phyloP scores from a whole-genome alignment of 148 eudicot species.

The Chenopodium suecicum region DNA sequence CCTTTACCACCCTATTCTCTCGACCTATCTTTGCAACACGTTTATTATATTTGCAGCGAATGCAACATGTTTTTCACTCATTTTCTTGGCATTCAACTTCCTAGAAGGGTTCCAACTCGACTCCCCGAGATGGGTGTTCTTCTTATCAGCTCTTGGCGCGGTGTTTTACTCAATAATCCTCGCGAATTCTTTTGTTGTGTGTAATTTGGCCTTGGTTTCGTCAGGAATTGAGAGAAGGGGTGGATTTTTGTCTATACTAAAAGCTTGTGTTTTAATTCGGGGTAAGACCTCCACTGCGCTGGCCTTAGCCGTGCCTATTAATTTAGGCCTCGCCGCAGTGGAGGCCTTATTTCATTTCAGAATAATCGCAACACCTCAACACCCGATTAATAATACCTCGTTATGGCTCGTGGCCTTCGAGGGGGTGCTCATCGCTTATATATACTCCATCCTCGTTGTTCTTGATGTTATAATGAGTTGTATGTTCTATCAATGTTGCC shows the following conservation, averaged over 20 bases:
- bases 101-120: slow-evolving; percentile 32
- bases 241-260: slow-evolving; percentile 50
- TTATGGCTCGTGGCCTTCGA: slow-evolving; percentile 42
- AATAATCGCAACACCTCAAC: slow-evolving; percentile 31
- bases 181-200: slow-evolving; percentile 54
- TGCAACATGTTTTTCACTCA: slow-evolving; percentile 54
- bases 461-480: slow-evolving; percentile 55
- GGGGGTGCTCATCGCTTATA: slow-evolving; percentile 57
- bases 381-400: background rate
- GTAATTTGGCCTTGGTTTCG: slow-evolving; percentile 51
- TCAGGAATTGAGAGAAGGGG: slow-evolving; percentile 39
- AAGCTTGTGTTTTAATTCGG: slow-evolving; percentile 45
- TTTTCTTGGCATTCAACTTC: slow-evolving; percentile 42
- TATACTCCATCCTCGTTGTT: slow-evolving; percentile 56
- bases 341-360: slow-evolving; percentile 73
- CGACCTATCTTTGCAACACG: slow-evolving; percentile 35
- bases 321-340: slow-evolving; percentile 55
- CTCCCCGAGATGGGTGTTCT: slow-evolving; percentile 35
- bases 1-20: slow-evolving; percentile 40
- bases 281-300: slow-evolving; percentile 62
- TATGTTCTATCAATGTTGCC: slow-evolving; percentile 55
- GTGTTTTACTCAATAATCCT: slow-evolving; percentile 58
- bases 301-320: slow-evolving; percentile 53
- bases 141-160: slow-evolving; percentile 36
- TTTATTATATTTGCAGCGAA: slow-evolving; percentile 42